phyloP scores from a whole-genome alignment of 768 basidiomycete genomes.

The Hericium erinaceus region DNA sequence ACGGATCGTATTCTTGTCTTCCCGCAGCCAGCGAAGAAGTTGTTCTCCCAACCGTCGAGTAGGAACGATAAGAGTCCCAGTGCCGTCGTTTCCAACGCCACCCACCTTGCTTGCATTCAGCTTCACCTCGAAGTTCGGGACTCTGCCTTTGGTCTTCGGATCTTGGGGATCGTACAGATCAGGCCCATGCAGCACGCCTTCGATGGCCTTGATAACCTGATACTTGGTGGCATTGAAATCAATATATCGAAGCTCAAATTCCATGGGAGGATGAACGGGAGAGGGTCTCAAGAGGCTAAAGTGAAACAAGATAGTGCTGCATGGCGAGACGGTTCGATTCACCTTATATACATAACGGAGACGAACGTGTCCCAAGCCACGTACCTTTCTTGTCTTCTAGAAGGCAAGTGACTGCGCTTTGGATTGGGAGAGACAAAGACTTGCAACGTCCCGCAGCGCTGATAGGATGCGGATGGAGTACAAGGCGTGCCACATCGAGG shows the following conservation, averaged over 20 bases:
- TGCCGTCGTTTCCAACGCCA: conserved; percentile 45
- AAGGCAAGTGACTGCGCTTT: no score
- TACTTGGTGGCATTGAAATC: conserved; percentile 35
- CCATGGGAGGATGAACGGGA: conserved; percentile 20
- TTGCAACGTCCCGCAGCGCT: no score
- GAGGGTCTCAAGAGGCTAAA: no score
- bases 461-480: no score
- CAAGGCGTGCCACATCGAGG: no score
- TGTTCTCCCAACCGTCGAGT: conserved; percentile 27
- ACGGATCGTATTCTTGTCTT: conserved; percentile 14
- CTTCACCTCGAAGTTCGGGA: conserved; percentile 52
- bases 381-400: no score
- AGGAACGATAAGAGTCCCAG: conserved; percentile 26
- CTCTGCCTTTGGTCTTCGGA: conserved; percentile 18
- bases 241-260: conserved; percentile 26
- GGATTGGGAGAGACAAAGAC: no score
- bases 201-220: conserved; percentile 51
- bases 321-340: no score
- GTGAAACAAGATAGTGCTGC: no score
- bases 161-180: conserved; percentile 33
- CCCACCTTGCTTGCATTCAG: conserved; percentile 41
- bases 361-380: no score
- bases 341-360: no score
- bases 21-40: conserved; percentile 36
- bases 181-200: conserved; percentile 48